Evolutionary conservation across 2,329 filamentous ascomycete species (phyloP).

Genomic region (Fusarium xylarioides): DNA sequence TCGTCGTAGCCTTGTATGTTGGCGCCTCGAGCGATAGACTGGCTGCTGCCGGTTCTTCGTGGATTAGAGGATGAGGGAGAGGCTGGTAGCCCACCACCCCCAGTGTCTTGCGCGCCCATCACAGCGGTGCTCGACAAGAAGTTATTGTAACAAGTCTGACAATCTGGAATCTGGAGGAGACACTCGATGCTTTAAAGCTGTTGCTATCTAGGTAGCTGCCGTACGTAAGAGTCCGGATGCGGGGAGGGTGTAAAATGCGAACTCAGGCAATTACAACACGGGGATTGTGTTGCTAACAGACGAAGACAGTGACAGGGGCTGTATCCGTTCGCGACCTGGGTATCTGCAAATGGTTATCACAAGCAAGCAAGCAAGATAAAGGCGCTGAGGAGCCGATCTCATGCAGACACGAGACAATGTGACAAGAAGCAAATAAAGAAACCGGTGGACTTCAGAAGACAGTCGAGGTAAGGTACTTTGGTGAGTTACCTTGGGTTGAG

Average conservation of each 20-base stretch:
- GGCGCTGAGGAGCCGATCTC: not conserved
- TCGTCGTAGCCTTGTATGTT: slow-evolving; percentile 37
- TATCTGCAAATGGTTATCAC: slow-evolving; percentile 23
- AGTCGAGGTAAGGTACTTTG: not conserved
- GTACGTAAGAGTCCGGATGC: slow-evolving; percentile 23
- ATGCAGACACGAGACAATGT: not conserved
- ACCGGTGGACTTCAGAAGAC: not conserved
- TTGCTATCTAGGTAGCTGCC: not conserved
- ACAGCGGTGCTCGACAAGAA: not conserved
- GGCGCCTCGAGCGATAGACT: slow-evolving; percentile 30
- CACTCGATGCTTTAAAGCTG: slow-evolving; percentile 13
- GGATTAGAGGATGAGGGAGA: slow-evolving; percentile 9
- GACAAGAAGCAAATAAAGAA: not conserved
- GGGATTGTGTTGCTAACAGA: not conserved
- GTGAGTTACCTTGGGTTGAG: not conserved
- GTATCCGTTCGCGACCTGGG: not conserved
- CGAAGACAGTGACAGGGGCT: slow-evolving; percentile 10
- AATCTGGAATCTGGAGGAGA: slow-evolving; percentile 5
- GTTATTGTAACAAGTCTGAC: slow-evolving; percentile 3
- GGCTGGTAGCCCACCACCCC: slow-evolving; percentile 5
- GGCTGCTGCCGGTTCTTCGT: slow-evolving; percentile 18
- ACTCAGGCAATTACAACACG: not conserved
- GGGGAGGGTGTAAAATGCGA: slow-evolving; percentile 7
- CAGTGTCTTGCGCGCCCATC: slow-evolving; percentile 26
- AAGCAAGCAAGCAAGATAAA: not conserved